Evolutionary conservation across 345 rosid genomes (phyloP).

Genomic region (Zanthoxylum bungeanum): DNA sequence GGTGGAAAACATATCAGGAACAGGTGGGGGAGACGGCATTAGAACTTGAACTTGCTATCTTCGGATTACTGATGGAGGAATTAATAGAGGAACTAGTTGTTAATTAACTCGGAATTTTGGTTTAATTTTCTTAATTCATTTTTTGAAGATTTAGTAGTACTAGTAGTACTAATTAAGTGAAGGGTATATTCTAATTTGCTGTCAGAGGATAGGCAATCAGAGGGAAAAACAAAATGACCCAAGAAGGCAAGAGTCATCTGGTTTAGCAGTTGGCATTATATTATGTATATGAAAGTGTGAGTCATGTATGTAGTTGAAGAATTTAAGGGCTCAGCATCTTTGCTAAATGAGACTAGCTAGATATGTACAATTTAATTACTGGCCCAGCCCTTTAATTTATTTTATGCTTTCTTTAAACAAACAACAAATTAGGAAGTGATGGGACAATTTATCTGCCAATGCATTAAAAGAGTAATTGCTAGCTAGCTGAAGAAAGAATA

Average conservation of each 20-base stretch:
- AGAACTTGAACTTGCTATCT: slow-evolving; percentile 32
- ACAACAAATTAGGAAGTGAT: slow-evolving; percentile 1
- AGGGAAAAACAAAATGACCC: background rate
- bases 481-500: background rate
- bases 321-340: too few species aligned
- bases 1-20: slow-evolving; percentile 36
- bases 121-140: slow-evolving; percentile 8
- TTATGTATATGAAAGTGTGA: slow-evolving; percentile 12
- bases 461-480: too few species aligned
- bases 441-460: slow-evolving; percentile 8
- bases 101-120: slow-evolving; percentile 22
- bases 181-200: slow-evolving; percentile 22
- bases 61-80: slow-evolving; percentile 32
- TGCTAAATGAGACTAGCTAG: slow-evolving; percentile 6
- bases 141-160: background rate
- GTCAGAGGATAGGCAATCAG: slow-evolving; percentile 1
- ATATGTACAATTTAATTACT: slow-evolving; percentile 10
- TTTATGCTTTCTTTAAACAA: background rate
- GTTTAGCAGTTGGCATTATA: slow-evolving; percentile 8
- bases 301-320: slow-evolving; percentile 16
- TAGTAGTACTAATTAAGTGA: background rate
- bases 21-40: slow-evolving; percentile 21
- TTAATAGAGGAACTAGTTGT: slow-evolving; percentile 24
- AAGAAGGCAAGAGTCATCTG: slow-evolving; percentile 12
- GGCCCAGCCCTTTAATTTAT: slow-evolving; percentile 5